Evolutionary conservation across 164 flowering plant genomes (phyloP).

Genomic region (Akebia trifoliata): DNA sequence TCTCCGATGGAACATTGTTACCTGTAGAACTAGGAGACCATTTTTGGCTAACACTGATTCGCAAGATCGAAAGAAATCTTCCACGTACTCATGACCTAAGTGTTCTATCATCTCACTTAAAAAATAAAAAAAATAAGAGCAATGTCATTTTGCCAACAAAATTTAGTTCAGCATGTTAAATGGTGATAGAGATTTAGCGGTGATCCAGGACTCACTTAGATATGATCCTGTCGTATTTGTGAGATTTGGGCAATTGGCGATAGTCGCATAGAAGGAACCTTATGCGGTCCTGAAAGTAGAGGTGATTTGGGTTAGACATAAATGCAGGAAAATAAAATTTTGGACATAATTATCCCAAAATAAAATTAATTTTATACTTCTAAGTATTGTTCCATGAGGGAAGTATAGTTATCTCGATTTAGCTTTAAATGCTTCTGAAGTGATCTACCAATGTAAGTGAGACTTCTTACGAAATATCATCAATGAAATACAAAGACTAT

Average conservation of each 20-base stretch:
- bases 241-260: constrained; percentile 49
- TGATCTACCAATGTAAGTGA: too few species aligned
- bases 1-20: constrained; percentile 17
- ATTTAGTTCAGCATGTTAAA: too few species aligned
- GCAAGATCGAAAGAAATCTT: constrained; percentile 63
- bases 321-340: too few species aligned
- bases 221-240: constrained; percentile 74
- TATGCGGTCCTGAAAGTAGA: too few species aligned
- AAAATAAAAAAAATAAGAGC: not conserved
- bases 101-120: constrained; percentile 86
- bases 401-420: not conserved
- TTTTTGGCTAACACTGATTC: constrained; percentile 65
- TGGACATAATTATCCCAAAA: not conserved
- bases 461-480: too few species aligned
- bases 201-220: constrained; percentile 47
- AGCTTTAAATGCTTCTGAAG: constrained; percentile 5
- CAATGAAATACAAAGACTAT: too few species aligned
- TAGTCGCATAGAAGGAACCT: too few species aligned
- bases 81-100: constrained; percentile 87
- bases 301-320: too few species aligned
- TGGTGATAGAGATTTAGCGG: not conserved
- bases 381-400: not conserved
- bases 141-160: too few species aligned
- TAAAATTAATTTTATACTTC: not conserved
- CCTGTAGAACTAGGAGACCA: constrained; percentile 84